Evolutionary conservation across 2,329 filamentous ascomycete genomes (phyloP).

Genomic region (Cladosporium phlei): DNA sequence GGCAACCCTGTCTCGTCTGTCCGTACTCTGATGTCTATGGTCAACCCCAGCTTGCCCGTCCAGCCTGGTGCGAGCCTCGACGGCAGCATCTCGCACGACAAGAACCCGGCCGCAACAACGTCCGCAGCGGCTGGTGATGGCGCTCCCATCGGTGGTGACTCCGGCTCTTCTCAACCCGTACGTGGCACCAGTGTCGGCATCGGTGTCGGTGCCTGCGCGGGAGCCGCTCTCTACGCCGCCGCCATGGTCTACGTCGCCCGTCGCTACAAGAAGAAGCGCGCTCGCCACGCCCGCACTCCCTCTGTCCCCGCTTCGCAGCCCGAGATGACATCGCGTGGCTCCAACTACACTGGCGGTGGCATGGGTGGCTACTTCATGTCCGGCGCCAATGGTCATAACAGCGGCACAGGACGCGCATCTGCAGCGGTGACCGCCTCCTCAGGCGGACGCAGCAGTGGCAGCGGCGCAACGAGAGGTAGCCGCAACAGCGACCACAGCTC

Average conservation of each 20-base stretch:
- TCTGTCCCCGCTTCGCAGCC: slow-evolving; percentile 69
- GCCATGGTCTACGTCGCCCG: slow-evolving; percentile 93
- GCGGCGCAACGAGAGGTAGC: slow-evolving; percentile 34
- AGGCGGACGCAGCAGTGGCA: slow-evolving; percentile 30
- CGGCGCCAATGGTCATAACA: slow-evolving; percentile 51
- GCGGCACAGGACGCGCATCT: slow-evolving; percentile 20
- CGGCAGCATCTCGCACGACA: slow-evolving; percentile 38
- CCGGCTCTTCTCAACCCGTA: slow-evolving; percentile 51
- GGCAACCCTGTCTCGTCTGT: slow-evolving; percentile 59
- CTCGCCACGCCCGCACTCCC: slow-evolving; percentile 65
- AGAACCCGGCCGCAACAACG: slow-evolving; percentile 34
- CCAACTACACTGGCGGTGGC: slow-evolving; percentile 24
- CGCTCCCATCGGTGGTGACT: slow-evolving; percentile 48
- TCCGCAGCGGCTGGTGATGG: slow-evolving; percentile 39
- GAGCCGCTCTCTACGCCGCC: slow-evolving; percentile 81
- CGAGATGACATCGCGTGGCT: slow-evolving; percentile 37
- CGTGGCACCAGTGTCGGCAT: slow-evolving; percentile 55
- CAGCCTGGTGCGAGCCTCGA: slow-evolving; percentile 45
- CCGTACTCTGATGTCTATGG: slow-evolving; percentile 67
- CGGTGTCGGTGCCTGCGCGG: slow-evolving; percentile 15
- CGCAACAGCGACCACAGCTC: slow-evolving; percentile 58
- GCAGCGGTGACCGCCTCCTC: slow-evolving; percentile 10
- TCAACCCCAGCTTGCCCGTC: slow-evolving; percentile 78
- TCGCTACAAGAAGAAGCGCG: slow-evolving; percentile 76
- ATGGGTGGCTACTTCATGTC: slow-evolving; percentile 59